Evolutionary conservation across 176 grass and related monocot species (phyloP).

Genomic region (Dactylis glomerata): DNA sequence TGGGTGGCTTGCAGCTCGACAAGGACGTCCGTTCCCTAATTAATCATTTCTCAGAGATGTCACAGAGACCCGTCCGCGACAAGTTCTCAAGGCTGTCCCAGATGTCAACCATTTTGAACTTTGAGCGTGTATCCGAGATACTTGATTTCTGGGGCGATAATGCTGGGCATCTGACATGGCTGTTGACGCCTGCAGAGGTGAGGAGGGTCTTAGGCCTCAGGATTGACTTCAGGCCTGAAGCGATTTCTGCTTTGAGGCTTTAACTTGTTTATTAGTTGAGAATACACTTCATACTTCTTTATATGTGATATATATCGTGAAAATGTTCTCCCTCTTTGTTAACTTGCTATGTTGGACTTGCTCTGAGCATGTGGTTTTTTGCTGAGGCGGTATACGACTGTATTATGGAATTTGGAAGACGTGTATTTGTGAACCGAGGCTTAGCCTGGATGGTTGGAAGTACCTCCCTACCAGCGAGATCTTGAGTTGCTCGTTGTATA

Average conservation of each 20-base stretch:
- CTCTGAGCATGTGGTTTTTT: neutral
- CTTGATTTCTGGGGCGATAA: conserved; percentile 98
- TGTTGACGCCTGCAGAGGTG: conserved; percentile 90
- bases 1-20: conserved; percentile 86
- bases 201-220: conserved; percentile 79
- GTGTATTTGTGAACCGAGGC: too few relatives aligned
- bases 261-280: too few relatives aligned
- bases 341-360: too few relatives aligned
- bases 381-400: too few relatives aligned
- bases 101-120: conserved; percentile 91
- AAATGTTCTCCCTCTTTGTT: neutral
- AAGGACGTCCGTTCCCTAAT: conserved; percentile 85
- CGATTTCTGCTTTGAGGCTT: conserved; percentile 85
- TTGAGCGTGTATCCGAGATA: conserved; percentile 88
- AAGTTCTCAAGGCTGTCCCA: conserved; percentile 93
- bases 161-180: conserved; percentile 89
- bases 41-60: conserved; percentile 96
- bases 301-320: conserved; percentile 14
- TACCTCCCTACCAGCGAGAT: too few relatives aligned
- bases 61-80: conserved; percentile 78
- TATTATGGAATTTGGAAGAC: too few relatives aligned
- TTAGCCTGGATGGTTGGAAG: too few relatives aligned
- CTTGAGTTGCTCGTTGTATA: too few relatives aligned
- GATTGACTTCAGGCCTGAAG: conserved; percentile 86
- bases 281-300: conserved; percentile 15